Conservation (phyloP, 78 protist species). For the Dictyostelium discoideum region DNA sequence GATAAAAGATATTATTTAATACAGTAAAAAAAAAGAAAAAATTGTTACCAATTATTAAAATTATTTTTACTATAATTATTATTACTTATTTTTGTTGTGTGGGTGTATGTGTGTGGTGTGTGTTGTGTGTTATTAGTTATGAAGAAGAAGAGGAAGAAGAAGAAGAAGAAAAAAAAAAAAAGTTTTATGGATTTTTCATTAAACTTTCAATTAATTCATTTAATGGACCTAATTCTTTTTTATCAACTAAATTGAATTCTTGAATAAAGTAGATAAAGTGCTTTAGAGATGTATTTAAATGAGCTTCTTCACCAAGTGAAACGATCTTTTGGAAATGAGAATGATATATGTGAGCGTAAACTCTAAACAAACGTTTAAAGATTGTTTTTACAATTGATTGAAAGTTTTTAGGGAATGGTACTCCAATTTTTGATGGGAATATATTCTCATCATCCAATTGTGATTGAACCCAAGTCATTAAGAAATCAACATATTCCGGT, state of each 20-base stretch:
- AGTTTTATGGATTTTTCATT: background rate
- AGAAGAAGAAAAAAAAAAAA: no score
- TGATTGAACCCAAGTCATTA: constrained; percentile 98
- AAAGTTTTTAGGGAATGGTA: constrained; percentile 96
- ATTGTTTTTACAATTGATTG: constrained; percentile 86
- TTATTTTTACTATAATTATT: background rate
- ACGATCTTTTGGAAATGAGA: constrained; percentile 91
- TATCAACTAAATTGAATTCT: constrained; percentile 90
- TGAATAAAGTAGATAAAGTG: constrained; percentile 90
- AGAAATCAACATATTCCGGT: constrained; percentile 96
- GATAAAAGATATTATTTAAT: background rate
- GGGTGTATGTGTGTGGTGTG: no score
- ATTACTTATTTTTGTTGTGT: no score
- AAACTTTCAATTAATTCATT: constrained; percentile 78
- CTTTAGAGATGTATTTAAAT: constrained; percentile 88
- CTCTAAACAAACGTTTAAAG: constrained; percentile 94
- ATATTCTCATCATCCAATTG: constrained; percentile 94
- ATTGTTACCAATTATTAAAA: background rate
- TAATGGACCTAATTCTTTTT: constrained; percentile 91
- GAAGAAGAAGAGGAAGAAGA: no score
- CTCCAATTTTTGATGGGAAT: constrained; percentile 94
- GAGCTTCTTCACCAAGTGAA: constrained; percentile 93
- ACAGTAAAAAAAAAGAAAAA: background rate
- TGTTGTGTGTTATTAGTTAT: no score
- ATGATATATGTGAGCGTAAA: constrained; percentile 98